Evolutionary conservation across 108 stramenopile genomes (phyloP).

Genomic region (Seminavis robusta): DNA sequence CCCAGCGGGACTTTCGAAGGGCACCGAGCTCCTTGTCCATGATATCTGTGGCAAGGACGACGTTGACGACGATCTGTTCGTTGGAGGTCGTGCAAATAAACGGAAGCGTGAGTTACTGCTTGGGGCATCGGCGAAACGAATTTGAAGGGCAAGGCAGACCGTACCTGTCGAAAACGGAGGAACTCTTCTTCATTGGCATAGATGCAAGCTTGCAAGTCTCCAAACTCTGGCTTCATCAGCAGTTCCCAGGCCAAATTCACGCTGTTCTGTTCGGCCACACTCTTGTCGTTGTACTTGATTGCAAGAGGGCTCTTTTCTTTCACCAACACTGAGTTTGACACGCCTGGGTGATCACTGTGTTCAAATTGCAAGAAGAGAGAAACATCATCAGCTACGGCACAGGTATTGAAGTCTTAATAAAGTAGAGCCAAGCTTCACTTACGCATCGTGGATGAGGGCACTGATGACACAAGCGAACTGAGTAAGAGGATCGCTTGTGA

Average conservation of each 20-base stretch:
- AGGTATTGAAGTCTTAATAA: too few species aligned
- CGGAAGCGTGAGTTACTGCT: too few species aligned
- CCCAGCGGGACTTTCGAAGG: conserved; percentile 23
- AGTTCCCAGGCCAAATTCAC: conserved; percentile 29
- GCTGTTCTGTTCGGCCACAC: too few species aligned
- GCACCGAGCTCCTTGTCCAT: conserved; percentile 15
- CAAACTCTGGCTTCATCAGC: conserved; percentile 31
- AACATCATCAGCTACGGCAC: too few species aligned
- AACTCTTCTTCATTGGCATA: conserved; percentile 24
- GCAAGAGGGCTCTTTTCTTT: conserved; percentile 21
- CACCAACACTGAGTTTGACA: conserved; percentile 20
- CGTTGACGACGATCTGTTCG: too few species aligned
- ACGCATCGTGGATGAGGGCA: conserved; percentile 53
- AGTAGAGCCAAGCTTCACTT: too few species aligned
- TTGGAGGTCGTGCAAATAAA: too few species aligned
- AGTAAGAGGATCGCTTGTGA: conserved; percentile 42
- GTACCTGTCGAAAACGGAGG: conserved; percentile 29
- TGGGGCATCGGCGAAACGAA: conserved; percentile 32
- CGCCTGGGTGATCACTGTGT: conserved; percentile 26
- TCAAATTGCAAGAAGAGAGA: too few species aligned
- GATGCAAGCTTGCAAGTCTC: conserved; percentile 18
- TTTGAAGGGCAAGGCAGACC: too few species aligned
- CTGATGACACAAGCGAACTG: conserved; percentile 46
- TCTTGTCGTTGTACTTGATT: conserved; percentile 17
- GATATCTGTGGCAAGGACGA: too few species aligned